Conservation (phyloP, 2,329 filamentous ascomycete species). For the Stachybotrys elegans region DNA sequence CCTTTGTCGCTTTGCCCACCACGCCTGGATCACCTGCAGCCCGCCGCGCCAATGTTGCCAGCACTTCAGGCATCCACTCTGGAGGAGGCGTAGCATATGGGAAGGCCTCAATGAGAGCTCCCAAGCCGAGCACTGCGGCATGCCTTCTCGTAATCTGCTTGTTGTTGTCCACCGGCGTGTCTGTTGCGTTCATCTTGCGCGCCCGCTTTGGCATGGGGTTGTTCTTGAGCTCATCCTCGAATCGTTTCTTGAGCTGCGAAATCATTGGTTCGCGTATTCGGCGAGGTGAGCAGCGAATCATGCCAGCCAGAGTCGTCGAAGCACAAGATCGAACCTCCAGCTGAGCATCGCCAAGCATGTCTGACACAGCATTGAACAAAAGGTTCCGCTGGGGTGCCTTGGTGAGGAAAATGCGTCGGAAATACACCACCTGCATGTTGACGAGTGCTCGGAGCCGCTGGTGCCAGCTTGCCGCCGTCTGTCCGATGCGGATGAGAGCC, state of each 20-base stretch:
- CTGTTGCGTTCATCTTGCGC: conserved; percentile 55
- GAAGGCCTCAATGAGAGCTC: conserved; percentile 89
- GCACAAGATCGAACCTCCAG: conserved; percentile 92
- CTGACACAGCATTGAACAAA: conserved; percentile 88
- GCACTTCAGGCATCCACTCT: conserved; percentile 85
- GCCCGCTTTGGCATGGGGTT: conserved; percentile 82
- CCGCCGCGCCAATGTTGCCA: conserved; percentile 77
- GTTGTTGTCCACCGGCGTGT: conserved; percentile 65
- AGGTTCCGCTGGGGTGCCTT: conserved; percentile 67
- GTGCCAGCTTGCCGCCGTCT: conserved; percentile 83
- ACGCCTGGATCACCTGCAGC: conserved; percentile 86
- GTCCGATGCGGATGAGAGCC: conserved; percentile 82
- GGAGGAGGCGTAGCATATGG: conserved; percentile 93
- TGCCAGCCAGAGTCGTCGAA: conserved; percentile 88
- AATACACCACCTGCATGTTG: conserved; percentile 98
- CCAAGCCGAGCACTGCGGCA: conserved; percentile 85
- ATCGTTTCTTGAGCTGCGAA: conserved; percentile 67
- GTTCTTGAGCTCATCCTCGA: conserved; percentile 68
- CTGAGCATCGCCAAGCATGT: conserved; percentile 88
- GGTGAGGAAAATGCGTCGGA: conserved; percentile 89
- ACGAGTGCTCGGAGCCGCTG: conserved; percentile 91
- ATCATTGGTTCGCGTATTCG: conserved; percentile 76
- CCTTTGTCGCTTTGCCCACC: conserved; percentile 93
- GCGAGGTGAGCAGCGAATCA: conserved; percentile 92
- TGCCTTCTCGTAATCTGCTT: conserved; percentile 78